Conservation (phyloP, 2,329 filamentous ascomycete species). For the Claviceps spartinae region DNA sequence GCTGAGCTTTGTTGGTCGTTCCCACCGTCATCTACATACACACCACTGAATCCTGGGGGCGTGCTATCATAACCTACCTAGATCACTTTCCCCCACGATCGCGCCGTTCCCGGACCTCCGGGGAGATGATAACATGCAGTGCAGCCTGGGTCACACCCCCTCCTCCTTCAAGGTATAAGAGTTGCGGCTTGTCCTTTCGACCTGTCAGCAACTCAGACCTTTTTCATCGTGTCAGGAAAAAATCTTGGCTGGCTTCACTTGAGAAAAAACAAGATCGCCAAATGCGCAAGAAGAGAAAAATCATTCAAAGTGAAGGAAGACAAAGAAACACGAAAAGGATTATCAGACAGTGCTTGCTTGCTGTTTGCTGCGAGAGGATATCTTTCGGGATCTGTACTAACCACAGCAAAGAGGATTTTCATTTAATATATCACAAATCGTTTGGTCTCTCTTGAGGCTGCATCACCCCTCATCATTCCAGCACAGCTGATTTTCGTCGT, state of each 20-base stretch:
- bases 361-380: too few relatives aligned
- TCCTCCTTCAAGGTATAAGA: background rate
- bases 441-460: too few relatives aligned
- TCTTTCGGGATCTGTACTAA: too few relatives aligned
- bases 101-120: slow-evolving; percentile 6
- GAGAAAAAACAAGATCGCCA: background rate
- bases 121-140: background rate
- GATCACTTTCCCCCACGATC: background rate
- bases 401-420: too few relatives aligned
- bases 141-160: background rate
- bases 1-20: background rate
- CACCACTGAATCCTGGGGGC: background rate
- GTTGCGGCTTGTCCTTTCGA: background rate
- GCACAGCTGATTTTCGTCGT: too few relatives aligned
- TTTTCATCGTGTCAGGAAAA: background rate
- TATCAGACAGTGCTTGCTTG: background rate
- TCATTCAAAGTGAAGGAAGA: background rate
- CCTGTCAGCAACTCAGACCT: too few relatives aligned
- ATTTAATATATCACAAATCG: slow-evolving; percentile 5
- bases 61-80: background rate
- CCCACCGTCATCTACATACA: background rate
- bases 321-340: background rate
- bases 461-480: too few relatives aligned
- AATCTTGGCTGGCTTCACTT: background rate
- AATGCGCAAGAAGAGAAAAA: too few relatives aligned